These are phyloP conservation scores for Cunninghamia lanceolata DNA, from an alignment of 75 land plant species.

Conservation along the genomic window DNA sequence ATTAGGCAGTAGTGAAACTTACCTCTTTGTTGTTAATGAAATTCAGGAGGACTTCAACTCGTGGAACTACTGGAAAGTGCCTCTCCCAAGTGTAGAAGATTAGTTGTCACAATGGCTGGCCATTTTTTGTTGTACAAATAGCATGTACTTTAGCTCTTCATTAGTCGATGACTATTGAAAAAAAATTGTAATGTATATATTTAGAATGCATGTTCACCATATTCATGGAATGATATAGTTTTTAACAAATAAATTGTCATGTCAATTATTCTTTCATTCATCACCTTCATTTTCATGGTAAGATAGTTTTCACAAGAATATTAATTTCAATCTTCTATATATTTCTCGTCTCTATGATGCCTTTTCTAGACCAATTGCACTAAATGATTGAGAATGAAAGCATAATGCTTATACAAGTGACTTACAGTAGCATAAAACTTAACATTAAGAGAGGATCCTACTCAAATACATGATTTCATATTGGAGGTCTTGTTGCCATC, in stretches of 20 bases:
- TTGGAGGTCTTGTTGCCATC: too few species aligned
- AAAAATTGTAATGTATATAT: not conserved
- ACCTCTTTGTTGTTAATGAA: slow-evolving; percentile 2
- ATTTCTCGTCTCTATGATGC: not conserved
- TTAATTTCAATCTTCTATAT: not conserved
- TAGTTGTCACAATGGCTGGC: not conserved
- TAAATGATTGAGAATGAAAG: not conserved
- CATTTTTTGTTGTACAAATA: not conserved
- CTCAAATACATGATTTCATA: too few species aligned
- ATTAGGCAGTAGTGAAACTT: not conserved
- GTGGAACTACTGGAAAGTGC: slow-evolving; percentile 88
- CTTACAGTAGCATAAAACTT: too few species aligned
- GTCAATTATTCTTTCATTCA: not conserved
- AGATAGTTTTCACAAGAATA: not conserved
- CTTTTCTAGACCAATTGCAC: not conserved
- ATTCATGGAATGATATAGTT: not conserved
- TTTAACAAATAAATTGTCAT: not conserved
- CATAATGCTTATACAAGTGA: not conserved
- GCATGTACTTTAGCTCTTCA: not conserved
- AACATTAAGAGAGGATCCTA: too few species aligned
- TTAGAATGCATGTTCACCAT: not conserved
- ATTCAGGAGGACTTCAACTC: slow-evolving; percentile 87
- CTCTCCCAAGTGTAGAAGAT: slow-evolving; percentile 61
- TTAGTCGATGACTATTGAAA: not conserved
- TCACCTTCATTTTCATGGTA: not conserved